Evolutionary conservation across 768 basidiomycete species (phyloP).

Genomic region (Holtermannia corniformis): DNA sequence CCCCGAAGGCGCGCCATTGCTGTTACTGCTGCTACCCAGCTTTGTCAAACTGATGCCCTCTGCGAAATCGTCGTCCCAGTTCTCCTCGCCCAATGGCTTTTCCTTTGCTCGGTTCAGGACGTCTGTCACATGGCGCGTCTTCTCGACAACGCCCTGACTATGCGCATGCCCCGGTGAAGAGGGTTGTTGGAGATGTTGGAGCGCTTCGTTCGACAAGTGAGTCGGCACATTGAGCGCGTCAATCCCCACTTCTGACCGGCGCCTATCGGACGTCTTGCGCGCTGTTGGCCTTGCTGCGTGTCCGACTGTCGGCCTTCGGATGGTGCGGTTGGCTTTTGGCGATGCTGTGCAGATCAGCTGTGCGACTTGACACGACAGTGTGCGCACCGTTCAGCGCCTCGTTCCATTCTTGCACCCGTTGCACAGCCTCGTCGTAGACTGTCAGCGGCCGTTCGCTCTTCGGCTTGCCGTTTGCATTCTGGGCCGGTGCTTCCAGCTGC

Average conservation of each 20-base stretch:
- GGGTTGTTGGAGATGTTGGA: background rate
- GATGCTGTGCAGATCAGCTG: constrained; percentile 35
- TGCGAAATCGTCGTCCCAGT: constrained; percentile 98
- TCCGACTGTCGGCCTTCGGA: constrained; percentile 20
- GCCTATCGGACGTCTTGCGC: background rate
- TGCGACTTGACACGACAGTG: constrained; percentile 1
- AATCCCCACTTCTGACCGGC: background rate
- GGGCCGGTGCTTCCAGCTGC: constrained; percentile 49
- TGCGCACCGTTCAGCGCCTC: constrained; percentile 79
- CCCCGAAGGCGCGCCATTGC: background rate
- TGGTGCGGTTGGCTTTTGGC: constrained; percentile 33
- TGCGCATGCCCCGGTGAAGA: constrained; percentile 2
- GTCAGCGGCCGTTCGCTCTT: constrained; percentile 45
- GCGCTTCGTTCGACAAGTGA: background rate
- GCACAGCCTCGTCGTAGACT: constrained; percentile 81
- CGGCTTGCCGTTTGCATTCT: constrained; percentile 30
- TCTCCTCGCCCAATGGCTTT: constrained; percentile 48
- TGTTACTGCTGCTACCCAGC: constrained; percentile 50
- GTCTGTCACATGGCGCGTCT: constrained; percentile 43
- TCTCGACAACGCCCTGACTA: constrained; percentile 45
- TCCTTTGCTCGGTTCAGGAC: constrained; percentile 24
- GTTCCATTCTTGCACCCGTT: constrained; percentile 98
- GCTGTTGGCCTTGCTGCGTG: background rate
- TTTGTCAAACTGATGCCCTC: constrained; percentile 83
- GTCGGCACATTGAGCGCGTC: background rate